Conservation (phyloP, 129 eudicot genomes). For the carrot (Daucus carota) region DNA sequence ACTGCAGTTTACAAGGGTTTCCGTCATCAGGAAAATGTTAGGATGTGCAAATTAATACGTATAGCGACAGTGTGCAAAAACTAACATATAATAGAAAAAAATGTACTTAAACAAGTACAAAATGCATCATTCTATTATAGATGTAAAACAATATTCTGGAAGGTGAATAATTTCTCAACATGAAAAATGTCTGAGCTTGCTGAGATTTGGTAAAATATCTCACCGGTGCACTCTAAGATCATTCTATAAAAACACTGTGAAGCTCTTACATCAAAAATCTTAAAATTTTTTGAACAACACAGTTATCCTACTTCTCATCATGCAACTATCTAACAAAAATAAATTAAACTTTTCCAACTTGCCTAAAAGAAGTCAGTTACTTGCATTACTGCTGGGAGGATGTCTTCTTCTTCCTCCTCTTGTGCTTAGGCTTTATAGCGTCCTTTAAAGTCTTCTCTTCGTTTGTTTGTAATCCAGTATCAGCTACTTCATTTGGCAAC, state of each 20-base stretch:
- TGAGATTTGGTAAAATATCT: not conserved
- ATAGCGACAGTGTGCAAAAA: not conserved
- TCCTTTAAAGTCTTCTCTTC: slow-evolving; percentile 49
- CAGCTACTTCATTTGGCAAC: slow-evolving; percentile 19
- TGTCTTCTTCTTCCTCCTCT: slow-evolving; percentile 57
- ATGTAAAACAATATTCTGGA: not conserved
- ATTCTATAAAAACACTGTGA: slow-evolving; percentile 2
- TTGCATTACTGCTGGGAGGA: slow-evolving; percentile 17
- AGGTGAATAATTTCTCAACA: not conserved
- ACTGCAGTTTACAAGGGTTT: too few species aligned
- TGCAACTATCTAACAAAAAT: not conserved
- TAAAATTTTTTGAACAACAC: not conserved
- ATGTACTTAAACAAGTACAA: not conserved
- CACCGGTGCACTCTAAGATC: not conserved
- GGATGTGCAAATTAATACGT: too few species aligned
- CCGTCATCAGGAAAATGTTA: too few species aligned
- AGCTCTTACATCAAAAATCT: not conserved
- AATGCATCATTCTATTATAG: not conserved
- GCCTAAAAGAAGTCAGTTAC: not conserved
- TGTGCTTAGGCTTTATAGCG: slow-evolving; percentile 85
- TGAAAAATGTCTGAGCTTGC: not conserved
- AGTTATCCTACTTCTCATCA: not conserved
- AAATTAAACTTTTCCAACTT: not conserved
- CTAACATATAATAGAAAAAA: not conserved
- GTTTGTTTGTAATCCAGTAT: slow-evolving; percentile 20